Percentiles rank a stretch among this genome's conserved stretches.
Evolutionary conservation across 148 eudicot genomes (phyloP).

Genomic region (Rhododendron vialii): DNA sequence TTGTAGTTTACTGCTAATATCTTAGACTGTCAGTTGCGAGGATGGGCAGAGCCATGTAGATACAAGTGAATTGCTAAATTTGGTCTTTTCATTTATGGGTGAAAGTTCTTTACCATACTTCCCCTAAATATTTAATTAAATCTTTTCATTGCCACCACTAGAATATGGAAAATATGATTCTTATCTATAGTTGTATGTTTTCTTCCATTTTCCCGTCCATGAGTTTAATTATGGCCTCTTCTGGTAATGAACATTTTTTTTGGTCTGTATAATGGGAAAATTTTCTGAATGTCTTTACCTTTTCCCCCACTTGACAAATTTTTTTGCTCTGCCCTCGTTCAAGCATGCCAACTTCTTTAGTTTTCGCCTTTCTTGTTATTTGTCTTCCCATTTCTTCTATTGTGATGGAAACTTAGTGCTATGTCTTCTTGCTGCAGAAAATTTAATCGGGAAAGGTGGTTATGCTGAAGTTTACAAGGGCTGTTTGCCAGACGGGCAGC

Average conservation of each 20-base stretch:
- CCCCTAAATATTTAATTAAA: background rate
- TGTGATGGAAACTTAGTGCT: background rate
- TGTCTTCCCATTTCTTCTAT: background rate
- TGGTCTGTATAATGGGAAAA: background rate
- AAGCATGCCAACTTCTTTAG: background rate
- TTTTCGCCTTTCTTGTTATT: background rate
- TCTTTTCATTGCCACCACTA: background rate
- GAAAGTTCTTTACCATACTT: background rate
- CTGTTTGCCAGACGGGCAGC: conserved; percentile 48
- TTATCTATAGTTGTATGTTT: background rate
- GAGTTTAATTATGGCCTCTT: background rate
- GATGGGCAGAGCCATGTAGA: background rate
- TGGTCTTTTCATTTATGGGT: background rate
- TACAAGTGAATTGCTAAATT: background rate
- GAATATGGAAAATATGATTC: background rate
- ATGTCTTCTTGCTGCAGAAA: conserved; percentile 38
- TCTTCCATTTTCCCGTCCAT: background rate
- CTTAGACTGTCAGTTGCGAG: background rate
- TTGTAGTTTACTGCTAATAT: background rate
- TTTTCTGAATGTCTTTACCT: background rate
- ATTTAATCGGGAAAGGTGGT: conserved; percentile 72
- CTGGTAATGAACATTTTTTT: background rate
- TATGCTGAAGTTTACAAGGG: conserved; percentile 81
- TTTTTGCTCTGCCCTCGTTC: background rate
- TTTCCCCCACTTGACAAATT: background rate